These are phyloP conservation scores for Eucalyptus curtisii DNA, from an alignment of 345 rosid species.

Conservation along the genomic window DNA sequence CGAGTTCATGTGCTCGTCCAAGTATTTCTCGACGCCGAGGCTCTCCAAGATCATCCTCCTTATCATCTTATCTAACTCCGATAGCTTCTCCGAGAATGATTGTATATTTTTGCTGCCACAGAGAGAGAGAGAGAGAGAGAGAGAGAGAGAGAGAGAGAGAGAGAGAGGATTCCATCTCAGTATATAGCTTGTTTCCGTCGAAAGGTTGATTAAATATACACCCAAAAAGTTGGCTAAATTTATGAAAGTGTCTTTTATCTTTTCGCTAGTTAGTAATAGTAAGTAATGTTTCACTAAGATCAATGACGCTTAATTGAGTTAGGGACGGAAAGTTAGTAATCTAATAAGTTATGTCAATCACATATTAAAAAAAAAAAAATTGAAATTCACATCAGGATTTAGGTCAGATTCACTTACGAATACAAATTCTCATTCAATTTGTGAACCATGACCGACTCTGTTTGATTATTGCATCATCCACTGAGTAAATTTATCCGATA, in stretches of 20 bases:
- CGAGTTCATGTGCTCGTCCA: conserved; percentile 50
- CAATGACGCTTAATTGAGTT: background rate
- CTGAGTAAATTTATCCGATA: background rate
- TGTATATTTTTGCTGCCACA: conserved; percentile 23
- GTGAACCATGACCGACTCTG: background rate
- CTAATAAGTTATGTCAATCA: background rate
- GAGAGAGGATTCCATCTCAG: background rate
- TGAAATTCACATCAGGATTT: background rate
- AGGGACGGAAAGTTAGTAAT: background rate
- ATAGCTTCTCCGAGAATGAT: conserved; percentile 14
- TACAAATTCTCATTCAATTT: background rate
- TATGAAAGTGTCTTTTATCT: background rate
- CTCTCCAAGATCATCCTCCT: conserved; percentile 51
- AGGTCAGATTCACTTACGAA: background rate
- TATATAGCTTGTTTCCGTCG: background rate
- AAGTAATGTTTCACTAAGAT: background rate
- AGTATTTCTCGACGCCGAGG: conserved; percentile 24
- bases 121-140: background rate
- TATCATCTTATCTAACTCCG: conserved; percentile 23
- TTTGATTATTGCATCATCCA: background rate
- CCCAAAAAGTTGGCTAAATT: background rate
- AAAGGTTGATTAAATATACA: too few species aligned
- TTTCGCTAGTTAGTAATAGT: background rate
- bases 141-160: background rate
- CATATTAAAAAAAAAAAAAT: too few species aligned